A percentile compares a stretch with the other conserved stretches of the same genome.
phyloP scores from a whole-genome alignment of 345 rosid genomes.

The Mallotus nudiflorus region DNA sequence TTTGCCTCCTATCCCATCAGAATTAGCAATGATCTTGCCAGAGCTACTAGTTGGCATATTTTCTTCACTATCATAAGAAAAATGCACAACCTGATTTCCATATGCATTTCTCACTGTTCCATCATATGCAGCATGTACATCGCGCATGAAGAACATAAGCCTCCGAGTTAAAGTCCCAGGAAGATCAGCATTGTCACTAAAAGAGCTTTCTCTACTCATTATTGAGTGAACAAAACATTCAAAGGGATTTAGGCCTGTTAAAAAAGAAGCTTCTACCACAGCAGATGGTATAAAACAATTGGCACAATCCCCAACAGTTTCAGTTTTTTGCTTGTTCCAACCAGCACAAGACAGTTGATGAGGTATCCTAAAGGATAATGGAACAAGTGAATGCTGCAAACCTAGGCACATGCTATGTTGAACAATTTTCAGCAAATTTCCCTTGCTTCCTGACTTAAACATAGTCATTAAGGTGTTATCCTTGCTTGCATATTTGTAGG shows the following conservation, averaged over 20 bases:
- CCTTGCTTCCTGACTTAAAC: conserved; percentile 95
- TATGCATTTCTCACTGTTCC: conserved; percentile 84
- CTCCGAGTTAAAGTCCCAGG: conserved; percentile 84
- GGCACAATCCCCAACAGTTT: conserved; percentile 42
- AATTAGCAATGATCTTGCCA: conserved; percentile 11
- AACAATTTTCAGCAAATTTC: conserved; percentile 68
- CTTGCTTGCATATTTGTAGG: conserved; percentile 53
- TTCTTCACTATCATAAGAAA: conserved; percentile 49
- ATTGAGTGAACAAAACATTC: conserved; percentile 90
- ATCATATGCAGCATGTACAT: conserved; percentile 67
- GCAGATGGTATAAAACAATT: conserved; percentile 68
- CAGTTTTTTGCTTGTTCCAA: conserved; percentile 57
- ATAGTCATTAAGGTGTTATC: conserved; percentile 73
- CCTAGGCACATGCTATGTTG: conserved; percentile 95
- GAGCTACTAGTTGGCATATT: not conserved
- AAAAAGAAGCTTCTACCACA: conserved; percentile 68
- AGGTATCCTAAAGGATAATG: conserved; percentile 83
- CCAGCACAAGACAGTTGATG: conserved; percentile 57
- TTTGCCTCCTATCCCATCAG: conserved; percentile 53
- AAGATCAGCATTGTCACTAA: conserved; percentile 92
- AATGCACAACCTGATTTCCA: conserved; percentile 79
- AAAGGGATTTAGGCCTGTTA: conserved; percentile 73
- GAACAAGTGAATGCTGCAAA: conserved; percentile 72
- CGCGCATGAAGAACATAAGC: conserved; percentile 89
- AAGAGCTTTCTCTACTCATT: conserved; percentile 76